Percentiles rank a stretch among this genome's conserved stretches.
Conservation (phyloP, 768 basidiomycete genomes). For the Boletus rubescentipes region DNA sequence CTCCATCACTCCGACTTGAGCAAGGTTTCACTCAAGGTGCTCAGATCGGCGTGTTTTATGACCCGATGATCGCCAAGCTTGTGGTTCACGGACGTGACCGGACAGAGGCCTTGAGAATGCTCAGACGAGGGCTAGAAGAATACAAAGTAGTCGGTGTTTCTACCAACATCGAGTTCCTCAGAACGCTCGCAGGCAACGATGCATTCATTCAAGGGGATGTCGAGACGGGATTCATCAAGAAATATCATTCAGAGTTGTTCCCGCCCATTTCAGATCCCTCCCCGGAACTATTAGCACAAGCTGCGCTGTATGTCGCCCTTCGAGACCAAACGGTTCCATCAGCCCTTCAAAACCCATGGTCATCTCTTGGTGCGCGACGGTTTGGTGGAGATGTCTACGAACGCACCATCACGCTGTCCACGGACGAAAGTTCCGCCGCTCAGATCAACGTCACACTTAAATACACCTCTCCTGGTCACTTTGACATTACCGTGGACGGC, state of each 20-base stretch:
- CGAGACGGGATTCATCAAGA: constrained; percentile 94
- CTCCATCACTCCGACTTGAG: constrained; percentile 77
- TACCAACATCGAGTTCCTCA: constrained; percentile 89
- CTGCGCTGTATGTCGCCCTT: constrained; percentile 72
- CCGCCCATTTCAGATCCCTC: constrained; percentile 58
- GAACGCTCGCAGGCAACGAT: constrained; percentile 70
- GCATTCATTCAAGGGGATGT: constrained; percentile 79
- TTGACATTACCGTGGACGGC: constrained; percentile 50
- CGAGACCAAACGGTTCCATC: constrained; percentile 49
- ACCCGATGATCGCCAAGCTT: constrained; percentile 91
- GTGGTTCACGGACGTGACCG: constrained; percentile 86
- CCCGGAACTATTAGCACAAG: constrained; percentile 69
- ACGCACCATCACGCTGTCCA: constrained; percentile 60
- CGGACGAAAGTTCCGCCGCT: constrained; percentile 45
- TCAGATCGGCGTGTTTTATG: constrained; percentile 85
- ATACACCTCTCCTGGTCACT: constrained; percentile 44
- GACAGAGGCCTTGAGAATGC: constrained; percentile 76
- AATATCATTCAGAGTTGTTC: constrained; percentile 83
- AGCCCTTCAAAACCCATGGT: constrained; percentile 58
- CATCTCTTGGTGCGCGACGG: constrained; percentile 65
- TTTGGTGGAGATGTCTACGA: constrained; percentile 75
- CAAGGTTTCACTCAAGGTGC: constrained; percentile 83
- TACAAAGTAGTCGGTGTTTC: constrained; percentile 90
- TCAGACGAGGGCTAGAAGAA: constrained; percentile 79
- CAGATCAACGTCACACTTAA: constrained; percentile 40